A percentile compares a stretch with the other conserved stretches of the same genome.
Conservation (phyloP, 208 protist species). For the Crithidia brevicula region DNA sequence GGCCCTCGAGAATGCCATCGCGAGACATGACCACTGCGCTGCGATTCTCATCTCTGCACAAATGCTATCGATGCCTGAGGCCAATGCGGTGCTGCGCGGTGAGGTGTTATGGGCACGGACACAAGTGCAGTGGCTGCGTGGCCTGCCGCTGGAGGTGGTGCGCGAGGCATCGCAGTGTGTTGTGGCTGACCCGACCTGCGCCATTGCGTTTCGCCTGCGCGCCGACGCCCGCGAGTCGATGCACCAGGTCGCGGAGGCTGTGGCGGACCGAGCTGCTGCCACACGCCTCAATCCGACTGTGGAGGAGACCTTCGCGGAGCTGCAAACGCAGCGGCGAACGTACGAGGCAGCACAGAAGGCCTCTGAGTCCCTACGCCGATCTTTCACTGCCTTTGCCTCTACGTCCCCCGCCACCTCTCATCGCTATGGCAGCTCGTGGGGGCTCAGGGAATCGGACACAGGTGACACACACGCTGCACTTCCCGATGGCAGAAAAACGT, state of each 20-base stretch:
- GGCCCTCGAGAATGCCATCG: conserved; percentile 31
- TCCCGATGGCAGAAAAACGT: no score
- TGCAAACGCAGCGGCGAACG: conserved; percentile 35
- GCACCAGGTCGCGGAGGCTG: conserved; percentile 39
- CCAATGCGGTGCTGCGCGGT: conserved; percentile 44
- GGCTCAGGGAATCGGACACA: no score
- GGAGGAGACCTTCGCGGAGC: conserved; percentile 41
- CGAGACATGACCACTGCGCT: conserved; percentile 28
- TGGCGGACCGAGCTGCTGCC: conserved; percentile 51
- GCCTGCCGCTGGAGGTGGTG: conserved; percentile 47
- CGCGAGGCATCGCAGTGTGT: conserved; percentile 70
- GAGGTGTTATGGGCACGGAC: conserved; percentile 53
- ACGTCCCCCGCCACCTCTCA: background rate
- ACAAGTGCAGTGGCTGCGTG: conserved; percentile 43
- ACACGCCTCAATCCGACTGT: conserved; percentile 36
- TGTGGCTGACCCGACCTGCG: conserved; percentile 37
- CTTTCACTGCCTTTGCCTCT: background rate
- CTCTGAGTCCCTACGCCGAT: background rate
- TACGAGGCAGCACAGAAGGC: conserved; percentile 5
- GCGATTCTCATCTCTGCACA: conserved; percentile 44
- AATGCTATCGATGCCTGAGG: conserved; percentile 59
- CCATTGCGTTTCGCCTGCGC: conserved; percentile 61
- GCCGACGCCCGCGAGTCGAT: conserved; percentile 42
- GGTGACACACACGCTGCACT: no score
- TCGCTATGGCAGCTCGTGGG: background rate